Base-by-base conservation (phyloP, 306 rosid genomes). In the Spatholobus suberectus region DNA sequence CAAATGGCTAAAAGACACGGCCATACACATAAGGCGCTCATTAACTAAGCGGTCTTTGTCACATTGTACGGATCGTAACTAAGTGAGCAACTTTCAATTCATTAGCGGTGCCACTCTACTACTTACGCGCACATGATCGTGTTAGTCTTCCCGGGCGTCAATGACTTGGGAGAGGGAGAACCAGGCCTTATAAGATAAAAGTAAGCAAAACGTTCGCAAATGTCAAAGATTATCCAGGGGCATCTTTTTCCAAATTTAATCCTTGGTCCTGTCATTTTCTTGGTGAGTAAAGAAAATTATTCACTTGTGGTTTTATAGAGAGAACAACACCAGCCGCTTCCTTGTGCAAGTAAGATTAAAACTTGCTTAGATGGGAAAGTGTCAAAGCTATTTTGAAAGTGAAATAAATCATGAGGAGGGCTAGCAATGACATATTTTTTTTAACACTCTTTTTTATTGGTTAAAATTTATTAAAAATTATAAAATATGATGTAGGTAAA, bases 11-110 rank as follows among this genome's bases (percentile, higher is more conserved):
- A 80, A 81, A 44, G 66, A 52, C 84, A 73, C 11, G 5, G 1
- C 14, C 66, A 27, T 21, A 12, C 43, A 20, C 49, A 82, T 76
- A 84, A 80, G 92, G 90, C 29, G 20, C 52, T 77, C 40, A 57
- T 58, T 77, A 21, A 34, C 67, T 80, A 54, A 34, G 1, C 6
- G 6, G 92, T 89, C 90, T 20, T 51, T 77, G 4, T 89, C 92
- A 24, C 14, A 61, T 52, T 37, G 90, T 87, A 87, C 86, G 92
- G 86, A 73, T 23, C 26, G 54, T 24, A 72, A 63, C 43, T 47
- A 35, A 82, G 47, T 37, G 1, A n/a, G 0, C 63, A 20, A 74
- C 41, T 80, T 78, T 72, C 73, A 51, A 51, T 52, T 76, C 78
- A 73, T 47, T 12, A 70, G 79, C 37, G 86, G 79, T 70, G 73